phyloP scores from a whole-genome alignment of 2,329 filamentous ascomycete genomes.

The Metarhizium brunneum region DNA sequence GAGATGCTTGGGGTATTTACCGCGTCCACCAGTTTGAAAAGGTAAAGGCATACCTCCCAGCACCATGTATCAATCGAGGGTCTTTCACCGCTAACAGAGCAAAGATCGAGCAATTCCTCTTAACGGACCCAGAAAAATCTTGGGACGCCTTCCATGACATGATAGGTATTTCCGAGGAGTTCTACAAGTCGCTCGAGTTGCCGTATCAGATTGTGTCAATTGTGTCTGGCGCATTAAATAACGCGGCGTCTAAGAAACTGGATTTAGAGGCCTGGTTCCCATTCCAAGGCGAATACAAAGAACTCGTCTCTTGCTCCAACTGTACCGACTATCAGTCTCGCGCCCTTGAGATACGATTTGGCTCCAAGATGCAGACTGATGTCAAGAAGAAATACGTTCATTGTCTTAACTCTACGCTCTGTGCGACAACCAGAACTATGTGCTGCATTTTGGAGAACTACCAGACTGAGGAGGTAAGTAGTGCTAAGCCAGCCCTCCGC shows the following conservation, averaged over 20 bases:
- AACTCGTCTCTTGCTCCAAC: slow-evolving; percentile 94
- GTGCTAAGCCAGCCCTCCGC: background rate
- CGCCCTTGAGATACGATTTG: slow-evolving; percentile 86
- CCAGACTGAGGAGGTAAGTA: slow-evolving; percentile 68
- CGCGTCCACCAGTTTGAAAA: slow-evolving; percentile 98
- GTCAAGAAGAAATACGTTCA: slow-evolving; percentile 88
- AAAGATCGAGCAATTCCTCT: slow-evolving; percentile 64
- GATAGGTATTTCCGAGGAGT: slow-evolving; percentile 85
- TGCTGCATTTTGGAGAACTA: slow-evolving; percentile 97
- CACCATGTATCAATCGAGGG: background rate
- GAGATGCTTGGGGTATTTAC: slow-evolving; percentile 97
- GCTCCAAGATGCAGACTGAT: slow-evolving; percentile 77
- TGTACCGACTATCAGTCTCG: slow-evolving; percentile 97
- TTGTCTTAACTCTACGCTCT: slow-evolving; percentile 81
- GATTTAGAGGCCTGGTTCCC: slow-evolving; percentile 96
- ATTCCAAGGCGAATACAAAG: slow-evolving; percentile 96
- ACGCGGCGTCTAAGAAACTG: slow-evolving; percentile 69
- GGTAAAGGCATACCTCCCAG: slow-evolving; percentile 27
- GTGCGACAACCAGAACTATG: slow-evolving; percentile 82
- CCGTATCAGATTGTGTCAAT: slow-evolving; percentile 91
- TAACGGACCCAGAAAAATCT: slow-evolving; percentile 78
- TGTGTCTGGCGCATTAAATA: slow-evolving; percentile 92
- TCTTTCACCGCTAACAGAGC: slow-evolving; percentile 1
- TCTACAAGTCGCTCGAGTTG: slow-evolving; percentile 82
- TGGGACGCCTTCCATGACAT: slow-evolving; percentile 93